Evolutionary conservation across 352 stramenopile genomes (phyloP).

Genomic region (Blastocystis hominis): DNA sequence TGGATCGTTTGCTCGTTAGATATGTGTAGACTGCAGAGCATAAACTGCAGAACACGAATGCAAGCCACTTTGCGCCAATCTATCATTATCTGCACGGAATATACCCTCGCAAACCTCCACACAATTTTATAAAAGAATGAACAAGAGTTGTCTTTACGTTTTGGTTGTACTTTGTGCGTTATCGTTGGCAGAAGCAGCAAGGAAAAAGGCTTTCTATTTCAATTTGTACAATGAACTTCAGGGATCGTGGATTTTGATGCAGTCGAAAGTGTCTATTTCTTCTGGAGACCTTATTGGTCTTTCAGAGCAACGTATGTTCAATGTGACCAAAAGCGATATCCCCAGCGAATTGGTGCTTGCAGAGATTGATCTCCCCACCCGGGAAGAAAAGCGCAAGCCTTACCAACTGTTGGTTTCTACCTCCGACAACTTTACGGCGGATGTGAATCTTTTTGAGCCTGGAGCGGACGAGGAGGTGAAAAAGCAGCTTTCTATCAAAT

Average conservation of each 20-base stretch:
- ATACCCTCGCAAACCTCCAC: neutral
- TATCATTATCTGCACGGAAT: neutral
- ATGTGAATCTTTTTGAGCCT: slow-evolving; percentile 45
- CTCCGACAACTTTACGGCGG: slow-evolving; percentile 43
- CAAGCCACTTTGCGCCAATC: too few species aligned
- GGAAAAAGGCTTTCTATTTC: slow-evolving; percentile 21
- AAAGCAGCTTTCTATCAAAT: slow-evolving; percentile 25
- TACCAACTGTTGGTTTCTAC: slow-evolving; percentile 36
- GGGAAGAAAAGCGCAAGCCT: slow-evolving; percentile 27
- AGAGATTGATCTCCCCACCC: neutral
- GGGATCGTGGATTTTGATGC: slow-evolving; percentile 2
- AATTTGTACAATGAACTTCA: slow-evolving; percentile 26
- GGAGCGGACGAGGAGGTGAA: slow-evolving; percentile 23
- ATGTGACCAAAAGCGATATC: slow-evolving; percentile 54
- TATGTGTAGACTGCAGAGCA: neutral
- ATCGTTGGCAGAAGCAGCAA: neutral
- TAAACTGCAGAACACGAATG: too few species aligned
- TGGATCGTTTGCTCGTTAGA: neutral
- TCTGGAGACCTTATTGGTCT: neutral
- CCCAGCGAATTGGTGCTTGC: slow-evolving; percentile 30
- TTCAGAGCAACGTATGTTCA: slow-evolving; percentile 10
- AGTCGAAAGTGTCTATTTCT: slow-evolving; percentile 12
- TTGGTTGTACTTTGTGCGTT: neutral
- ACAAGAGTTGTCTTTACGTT: neutral
- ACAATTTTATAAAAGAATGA: slow-evolving; percentile 7